Evolutionary conservation across 2,329 filamentous ascomycete species (phyloP), one percentile per base, ranked within the genome.

Genomic region (Cladobotryum protrusum): DNA sequence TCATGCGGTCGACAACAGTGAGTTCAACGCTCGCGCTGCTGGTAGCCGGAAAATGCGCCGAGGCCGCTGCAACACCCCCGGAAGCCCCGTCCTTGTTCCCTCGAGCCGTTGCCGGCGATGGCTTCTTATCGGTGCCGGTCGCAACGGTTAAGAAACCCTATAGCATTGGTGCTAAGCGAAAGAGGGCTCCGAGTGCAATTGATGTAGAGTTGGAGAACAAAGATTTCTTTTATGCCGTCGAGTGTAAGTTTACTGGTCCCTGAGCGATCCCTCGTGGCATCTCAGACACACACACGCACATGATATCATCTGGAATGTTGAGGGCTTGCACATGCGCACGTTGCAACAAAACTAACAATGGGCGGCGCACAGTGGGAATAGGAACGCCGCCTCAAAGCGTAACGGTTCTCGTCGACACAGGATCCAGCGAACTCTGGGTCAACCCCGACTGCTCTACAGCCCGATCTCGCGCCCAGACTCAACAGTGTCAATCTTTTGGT

Each of bases 341-440:
- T 29, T 29, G 6, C 2, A 29, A 29, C 24, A 29, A 29, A 29
- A 29, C 24, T 29, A 29, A 29, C 24, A 29, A 8, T 29, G 24
- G 14, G 13, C 8, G n/a, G 40, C 41, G 24, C 13, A 47, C 5
- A 76, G 73, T 76, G 37, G 61, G 65, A 20, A 65, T 76, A 20
- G 74, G 74, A 24, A 67, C 63, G 1, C 67, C 71, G 5, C 59
- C 63, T 1, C 74, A 77, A 54, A 63, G 57, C 11, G 62, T 77
- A 34, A 69, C 72, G 11, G 72, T 77, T 34, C 67, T 76, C 35
- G 65, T 77, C 48, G 74, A 77, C 52, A 77, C 74, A 0, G 77
- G 77, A 14, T 79, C 77, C 5, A 73, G 72, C 54, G 75, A 78
- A 59, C 69, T 79, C 7, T 80, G 77, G 77, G 73, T 79, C 40